These are phyloP conservation scores for Edaphochlamys debaryana DNA, from an alignment of 139 green algal genomes.

Conservation along the genomic window DNA sequence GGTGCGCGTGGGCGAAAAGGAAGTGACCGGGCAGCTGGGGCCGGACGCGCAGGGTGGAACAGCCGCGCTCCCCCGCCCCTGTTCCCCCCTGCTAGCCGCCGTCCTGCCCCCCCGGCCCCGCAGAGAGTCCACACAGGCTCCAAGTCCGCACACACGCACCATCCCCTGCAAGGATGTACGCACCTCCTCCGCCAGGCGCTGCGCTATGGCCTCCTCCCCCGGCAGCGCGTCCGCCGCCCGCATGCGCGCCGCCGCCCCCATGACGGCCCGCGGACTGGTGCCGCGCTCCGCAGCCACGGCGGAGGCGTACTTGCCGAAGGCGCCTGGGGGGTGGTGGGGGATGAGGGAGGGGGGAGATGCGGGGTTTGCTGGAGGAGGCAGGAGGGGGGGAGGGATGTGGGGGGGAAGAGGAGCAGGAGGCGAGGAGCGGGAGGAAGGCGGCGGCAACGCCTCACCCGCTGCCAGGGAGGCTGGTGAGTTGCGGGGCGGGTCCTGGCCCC, in stretches of 20 bases:
- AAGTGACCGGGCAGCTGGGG: neutral
- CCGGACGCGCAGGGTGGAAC: neutral
- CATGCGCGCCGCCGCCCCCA: neutral
- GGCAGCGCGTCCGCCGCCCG: constrained; percentile 10
- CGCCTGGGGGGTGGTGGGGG: constrained; percentile 16
- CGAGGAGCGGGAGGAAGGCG: no score
- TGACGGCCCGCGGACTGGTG: constrained; percentile 17
- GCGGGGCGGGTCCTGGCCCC: constrained; percentile 14
- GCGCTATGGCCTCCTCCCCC: constrained; percentile 21
- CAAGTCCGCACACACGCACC: neutral
- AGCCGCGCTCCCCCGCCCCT: neutral
- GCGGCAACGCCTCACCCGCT: no score
- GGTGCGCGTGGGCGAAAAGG: neutral
- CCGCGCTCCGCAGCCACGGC: constrained; percentile 11
- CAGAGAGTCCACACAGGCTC: neutral
- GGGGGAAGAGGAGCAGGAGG: no score
- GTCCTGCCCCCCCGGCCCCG: no score
- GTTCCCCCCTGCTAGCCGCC: no score
- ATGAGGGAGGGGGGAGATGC: no score
- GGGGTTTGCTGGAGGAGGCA: no score
- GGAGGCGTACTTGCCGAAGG: constrained; percentile 39
- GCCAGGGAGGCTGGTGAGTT: constrained; percentile 30
- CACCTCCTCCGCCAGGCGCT: constrained; percentile 24
- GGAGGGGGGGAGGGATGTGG: no score
- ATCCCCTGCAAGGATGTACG: neutral